Evolutionary conservation across 331 rosid species (phyloP).

Genomic region (Quercus phellos): DNA sequence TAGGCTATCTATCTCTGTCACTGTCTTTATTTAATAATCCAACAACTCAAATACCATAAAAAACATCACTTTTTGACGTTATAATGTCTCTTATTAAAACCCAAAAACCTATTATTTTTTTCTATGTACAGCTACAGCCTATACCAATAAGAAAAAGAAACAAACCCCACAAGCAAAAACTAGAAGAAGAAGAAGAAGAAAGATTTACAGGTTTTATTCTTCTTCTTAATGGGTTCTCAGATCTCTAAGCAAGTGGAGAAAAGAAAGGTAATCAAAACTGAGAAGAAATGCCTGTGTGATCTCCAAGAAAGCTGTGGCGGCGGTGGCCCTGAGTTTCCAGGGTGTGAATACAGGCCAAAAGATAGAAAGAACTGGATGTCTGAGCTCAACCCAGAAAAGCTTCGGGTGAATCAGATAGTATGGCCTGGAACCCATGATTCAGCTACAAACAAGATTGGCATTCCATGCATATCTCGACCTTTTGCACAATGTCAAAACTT

Average conservation of each 20-base stretch:
- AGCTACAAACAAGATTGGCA: slow-evolving; percentile 71
- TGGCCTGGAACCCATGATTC: slow-evolving; percentile 98
- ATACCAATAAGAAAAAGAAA: slow-evolving; percentile 9
- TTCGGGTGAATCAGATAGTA: slow-evolving; percentile 49
- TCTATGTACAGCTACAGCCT: background rate
- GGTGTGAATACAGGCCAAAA: slow-evolving; percentile 45
- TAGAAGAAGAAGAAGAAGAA: background rate
- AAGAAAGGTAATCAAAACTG: slow-evolving; percentile 40
- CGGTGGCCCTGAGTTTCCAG: slow-evolving; percentile 52
- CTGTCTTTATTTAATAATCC: background rate
- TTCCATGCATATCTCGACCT: slow-evolving; percentile 70
- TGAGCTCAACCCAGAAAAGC: slow-evolving; percentile 39
- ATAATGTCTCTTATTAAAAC: slow-evolving; percentile 37
- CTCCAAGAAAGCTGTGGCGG: slow-evolving; percentile 33
- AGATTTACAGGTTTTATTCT: background rate
- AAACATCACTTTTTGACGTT: background rate
- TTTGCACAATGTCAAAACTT: slow-evolving; percentile 83
- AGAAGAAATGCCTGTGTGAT: slow-evolving; percentile 49
- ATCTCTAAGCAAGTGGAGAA: slow-evolving; percentile 48
- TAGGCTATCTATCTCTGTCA: background rate
- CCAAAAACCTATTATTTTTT: slow-evolving; percentile 19
- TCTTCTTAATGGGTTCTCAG: slow-evolving; percentile 58
- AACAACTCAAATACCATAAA: background rate
- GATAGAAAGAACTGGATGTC: slow-evolving; percentile 85
- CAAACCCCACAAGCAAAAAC: too few species aligned